Conservation (phyloP, 331 rosid species). For the Saraca asoca region DNA sequence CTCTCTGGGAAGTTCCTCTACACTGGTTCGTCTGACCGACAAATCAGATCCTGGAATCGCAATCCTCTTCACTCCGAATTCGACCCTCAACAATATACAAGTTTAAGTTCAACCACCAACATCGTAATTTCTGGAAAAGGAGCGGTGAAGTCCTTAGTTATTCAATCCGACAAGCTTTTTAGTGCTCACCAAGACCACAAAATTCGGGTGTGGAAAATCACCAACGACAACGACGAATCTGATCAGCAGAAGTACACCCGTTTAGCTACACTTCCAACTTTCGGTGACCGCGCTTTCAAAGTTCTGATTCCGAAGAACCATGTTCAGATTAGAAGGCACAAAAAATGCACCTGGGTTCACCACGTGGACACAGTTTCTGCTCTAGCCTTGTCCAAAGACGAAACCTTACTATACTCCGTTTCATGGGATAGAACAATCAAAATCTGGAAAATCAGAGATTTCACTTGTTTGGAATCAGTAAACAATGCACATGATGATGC, state of each 20-base stretch:
- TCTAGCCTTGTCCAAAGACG: constrained; percentile 69
- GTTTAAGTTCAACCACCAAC: background rate
- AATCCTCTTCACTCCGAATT: constrained; percentile 29
- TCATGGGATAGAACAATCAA: constrained; percentile 93
- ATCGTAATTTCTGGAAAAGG: constrained; percentile 63
- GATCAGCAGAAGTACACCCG: constrained; percentile 51
- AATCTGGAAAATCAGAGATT: constrained; percentile 73
- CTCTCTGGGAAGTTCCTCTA: constrained; percentile 65
- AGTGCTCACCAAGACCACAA: constrained; percentile 94
- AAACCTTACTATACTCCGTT: constrained; percentile 65
- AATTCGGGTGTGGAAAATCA: constrained; percentile 81
- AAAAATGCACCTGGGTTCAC: constrained; percentile 83
- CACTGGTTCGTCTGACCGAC: constrained; percentile 68
- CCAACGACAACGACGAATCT: background rate
- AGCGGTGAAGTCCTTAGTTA: constrained; percentile 68
- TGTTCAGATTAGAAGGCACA: constrained; percentile 77
- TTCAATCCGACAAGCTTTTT: constrained; percentile 64
- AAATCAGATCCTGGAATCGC: constrained; percentile 64
- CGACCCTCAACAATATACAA: background rate
- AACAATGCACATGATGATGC: constrained; percentile 85
- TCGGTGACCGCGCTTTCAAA: constrained; percentile 62
- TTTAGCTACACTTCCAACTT: constrained; percentile 79
- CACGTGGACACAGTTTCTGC: constrained; percentile 89
- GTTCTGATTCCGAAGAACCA: constrained; percentile 63
- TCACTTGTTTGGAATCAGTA: constrained; percentile 77